Base-by-base conservation (phyloP, 305 asterid genomes). In the Fraxinus platypoda region DNA sequence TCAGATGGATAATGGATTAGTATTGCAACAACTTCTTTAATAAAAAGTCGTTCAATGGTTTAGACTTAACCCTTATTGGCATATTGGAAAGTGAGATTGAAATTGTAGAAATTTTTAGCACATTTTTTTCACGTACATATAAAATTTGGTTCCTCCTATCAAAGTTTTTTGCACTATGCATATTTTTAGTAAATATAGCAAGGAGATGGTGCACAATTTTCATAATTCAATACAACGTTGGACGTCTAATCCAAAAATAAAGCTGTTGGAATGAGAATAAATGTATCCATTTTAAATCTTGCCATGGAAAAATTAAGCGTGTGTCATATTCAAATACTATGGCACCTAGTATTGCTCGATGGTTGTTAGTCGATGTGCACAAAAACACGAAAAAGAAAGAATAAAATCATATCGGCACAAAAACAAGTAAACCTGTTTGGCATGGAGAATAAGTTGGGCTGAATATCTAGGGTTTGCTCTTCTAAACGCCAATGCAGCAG, bases 401-500 rank as follows among this genome's bases (percentile, higher is more conserved):
- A 46, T 46, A 13, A 46, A 46, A 12, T 62, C 2, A 23, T 62
- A 8, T 19, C 23, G 31, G 31, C 1, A 9, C 30, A 8, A 8
- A 23, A 7, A 7, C 6, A 23, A 13, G 26, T 3, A 71, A 35
- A 66, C 98, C 92, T 91, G 87, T 79, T 88, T 75, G 7, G 97
- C 94, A 75, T 92, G 95, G 15, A 25, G 15, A 75, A 90, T 83
- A 68, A 92, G 93, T 25, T 23, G 12, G 7, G 75, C 37, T 1
- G 97, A 89, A 37, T 94, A 93, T 0, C 1, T 1, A 11, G 86
- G 85, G 30, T 91, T 74, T 0, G 62, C 26, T 0, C 2, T 0
- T 3, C 30, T 77, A 83, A 92, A 94, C 54, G 90, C 97, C 2
- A 92, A 1, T 31, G 98, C 80, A 1, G 95, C 88, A 0, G 94